A percentile compares a stretch with the other conserved stretches of the same genome.
Conservation (phyloP, 2,329 filamentous ascomycete genomes). For the Didymella segeticola region DNA sequence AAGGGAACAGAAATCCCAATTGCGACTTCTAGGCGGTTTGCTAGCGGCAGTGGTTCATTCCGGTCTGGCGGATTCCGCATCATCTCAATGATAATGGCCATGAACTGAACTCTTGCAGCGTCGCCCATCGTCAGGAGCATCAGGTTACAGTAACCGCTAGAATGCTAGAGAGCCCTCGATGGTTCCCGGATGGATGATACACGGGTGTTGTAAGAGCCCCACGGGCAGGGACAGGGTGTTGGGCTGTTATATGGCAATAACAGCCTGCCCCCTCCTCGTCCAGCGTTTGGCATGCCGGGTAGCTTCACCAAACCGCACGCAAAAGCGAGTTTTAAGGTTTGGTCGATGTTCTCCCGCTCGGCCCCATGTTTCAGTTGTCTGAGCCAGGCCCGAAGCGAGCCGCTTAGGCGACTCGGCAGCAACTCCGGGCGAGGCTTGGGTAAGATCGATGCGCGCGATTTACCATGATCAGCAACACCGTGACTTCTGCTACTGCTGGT, state of each 20-base stretch:
- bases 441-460: background rate
- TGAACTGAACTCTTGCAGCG: background rate
- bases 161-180: background rate
- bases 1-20: slow-evolving; percentile 3
- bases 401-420: background rate
- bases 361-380: background rate
- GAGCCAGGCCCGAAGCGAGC: background rate
- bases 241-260: no score
- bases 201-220: no score
- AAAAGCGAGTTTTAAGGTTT: background rate
- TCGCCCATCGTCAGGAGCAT: background rate
- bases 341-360: background rate
- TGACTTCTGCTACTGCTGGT: background rate
- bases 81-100: slow-evolving; percentile 1
- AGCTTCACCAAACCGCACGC: background rate
- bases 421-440: background rate
- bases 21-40: background rate
- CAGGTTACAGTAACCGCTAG: background rate
- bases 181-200: no score
- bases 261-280: background rate
- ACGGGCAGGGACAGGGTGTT: background rate
- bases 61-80: slow-evolving; percentile 3
- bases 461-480: background rate
- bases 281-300: background rate
- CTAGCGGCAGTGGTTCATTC: background rate